Percentiles rank a stretch among this genome's conserved stretches.
phyloP scores from a whole-genome alignment of 208 protist genomes.

The Leishmania aethiopica region DNA sequence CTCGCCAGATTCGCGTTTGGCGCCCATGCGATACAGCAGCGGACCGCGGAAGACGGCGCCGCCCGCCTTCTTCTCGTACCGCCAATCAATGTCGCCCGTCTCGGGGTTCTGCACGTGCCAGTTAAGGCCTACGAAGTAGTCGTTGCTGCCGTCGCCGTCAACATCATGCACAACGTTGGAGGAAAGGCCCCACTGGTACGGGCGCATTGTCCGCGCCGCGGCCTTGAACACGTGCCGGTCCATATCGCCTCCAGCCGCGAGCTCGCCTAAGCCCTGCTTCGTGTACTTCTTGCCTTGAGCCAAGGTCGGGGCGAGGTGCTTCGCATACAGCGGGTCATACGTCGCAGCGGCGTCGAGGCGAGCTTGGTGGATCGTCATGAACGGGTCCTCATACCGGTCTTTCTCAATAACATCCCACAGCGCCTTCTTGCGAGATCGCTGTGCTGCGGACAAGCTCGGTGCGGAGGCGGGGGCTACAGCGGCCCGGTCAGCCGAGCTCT shows the following conservation, averaged over 20 bases:
- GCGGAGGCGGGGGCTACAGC: not conserved
- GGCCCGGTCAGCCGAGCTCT: not conserved
- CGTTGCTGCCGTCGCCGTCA: constrained; percentile 71
- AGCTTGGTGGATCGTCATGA: constrained; percentile 79
- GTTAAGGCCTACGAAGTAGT: constrained; percentile 66
- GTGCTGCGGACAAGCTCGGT: not conserved
- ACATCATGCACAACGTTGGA: constrained; percentile 63
- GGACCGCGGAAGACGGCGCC: constrained; percentile 77
- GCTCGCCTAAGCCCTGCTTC: constrained; percentile 59
- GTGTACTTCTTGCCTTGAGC: constrained; percentile 76
- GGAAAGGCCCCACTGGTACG: constrained; percentile 72
- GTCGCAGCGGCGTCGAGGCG: constrained; percentile 74
- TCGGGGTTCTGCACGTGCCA: constrained; percentile 80
- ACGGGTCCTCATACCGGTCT: constrained; percentile 83
- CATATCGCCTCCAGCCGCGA: constrained; percentile 72
- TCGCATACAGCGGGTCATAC: constrained; percentile 71
- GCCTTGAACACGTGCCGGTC: constrained; percentile 71
- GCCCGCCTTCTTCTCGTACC: constrained; percentile 78
- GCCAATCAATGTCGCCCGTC: constrained; percentile 88
- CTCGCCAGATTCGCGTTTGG: constrained; percentile 55
- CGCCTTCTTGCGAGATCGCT: constrained; percentile 28
- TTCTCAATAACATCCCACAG: constrained; percentile 64
- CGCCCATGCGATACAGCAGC: constrained; percentile 74
- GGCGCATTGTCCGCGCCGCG: constrained; percentile 21
- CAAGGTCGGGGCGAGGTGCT: constrained; percentile 50